These are phyloP conservation scores for Papiliotrema terrestris DNA, from an alignment of 1,284 basidiomycete genomes.

Conservation along the genomic window DNA sequence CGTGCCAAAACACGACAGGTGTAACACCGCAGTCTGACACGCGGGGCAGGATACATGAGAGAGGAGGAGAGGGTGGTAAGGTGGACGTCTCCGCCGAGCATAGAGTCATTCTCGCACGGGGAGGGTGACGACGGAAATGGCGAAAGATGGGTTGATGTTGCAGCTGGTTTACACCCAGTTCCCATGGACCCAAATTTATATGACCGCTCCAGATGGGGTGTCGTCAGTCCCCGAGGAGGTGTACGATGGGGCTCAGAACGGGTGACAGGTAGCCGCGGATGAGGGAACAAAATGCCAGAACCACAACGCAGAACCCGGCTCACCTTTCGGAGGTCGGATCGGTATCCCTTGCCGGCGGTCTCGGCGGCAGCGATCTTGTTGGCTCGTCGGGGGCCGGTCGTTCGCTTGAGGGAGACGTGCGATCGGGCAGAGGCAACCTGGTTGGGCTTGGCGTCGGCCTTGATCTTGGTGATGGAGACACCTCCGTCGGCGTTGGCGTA, in stretches of 20 bases:
- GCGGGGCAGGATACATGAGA: not conserved
- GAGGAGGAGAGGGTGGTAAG: not conserved
- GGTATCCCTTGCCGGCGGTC: conserved; percentile 68
- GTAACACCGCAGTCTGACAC: not conserved
- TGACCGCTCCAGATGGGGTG: no score
- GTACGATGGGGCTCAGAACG: no score
- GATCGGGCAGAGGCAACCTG: conserved; percentile 41
- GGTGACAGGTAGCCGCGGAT: no score
- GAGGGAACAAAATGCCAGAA: no score
- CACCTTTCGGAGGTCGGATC: conserved; percentile 76
- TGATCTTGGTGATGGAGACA: conserved; percentile 66
- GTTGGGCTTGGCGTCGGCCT: conserved; percentile 60
- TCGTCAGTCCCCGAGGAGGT: no score
- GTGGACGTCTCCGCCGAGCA: no score
- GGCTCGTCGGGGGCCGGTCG: conserved; percentile 70
- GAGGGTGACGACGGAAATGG: no score
- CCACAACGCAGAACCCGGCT: conserved; percentile 54
- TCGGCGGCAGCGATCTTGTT: conserved; percentile 65
- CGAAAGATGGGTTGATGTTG: no score
- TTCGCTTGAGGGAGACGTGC: conserved; percentile 61
- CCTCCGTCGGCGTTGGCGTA: conserved; percentile 57
- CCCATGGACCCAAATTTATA: no score
- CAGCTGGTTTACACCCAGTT: no score
- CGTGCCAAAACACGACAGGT: not conserved
- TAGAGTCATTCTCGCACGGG: no score